Evolutionary conservation across 2,329 filamentous ascomycete genomes (phyloP).

Genomic region (Aspergillus clavatus): DNA sequence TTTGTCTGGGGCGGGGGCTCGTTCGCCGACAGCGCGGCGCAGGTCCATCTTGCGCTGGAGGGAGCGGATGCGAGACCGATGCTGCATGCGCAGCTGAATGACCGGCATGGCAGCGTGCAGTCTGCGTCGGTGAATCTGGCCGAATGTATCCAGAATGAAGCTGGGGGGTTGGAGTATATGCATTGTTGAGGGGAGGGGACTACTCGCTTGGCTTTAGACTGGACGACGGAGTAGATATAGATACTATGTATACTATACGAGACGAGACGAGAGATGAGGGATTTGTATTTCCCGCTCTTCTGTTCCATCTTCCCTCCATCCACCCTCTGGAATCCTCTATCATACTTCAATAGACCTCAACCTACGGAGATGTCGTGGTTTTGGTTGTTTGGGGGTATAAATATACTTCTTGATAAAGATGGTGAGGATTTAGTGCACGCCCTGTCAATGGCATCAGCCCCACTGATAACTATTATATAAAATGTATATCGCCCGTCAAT

Average conservation of each 20-base stretch:
- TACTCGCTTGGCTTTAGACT: not conserved
- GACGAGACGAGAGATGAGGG: too few species aligned
- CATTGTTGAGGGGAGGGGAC: not conserved
- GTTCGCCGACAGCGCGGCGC: slow-evolving; percentile 10
- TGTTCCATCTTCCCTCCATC: not conserved
- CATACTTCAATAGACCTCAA: too few species aligned
- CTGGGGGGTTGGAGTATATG: slow-evolving; percentile 5
- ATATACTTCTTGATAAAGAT: not conserved
- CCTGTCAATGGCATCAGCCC: not conserved
- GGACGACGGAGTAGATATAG: slow-evolving; percentile 7
- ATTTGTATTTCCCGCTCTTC: too few species aligned
- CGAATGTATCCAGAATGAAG: slow-evolving; percentile 6
- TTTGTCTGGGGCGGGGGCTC: slow-evolving; percentile 11
- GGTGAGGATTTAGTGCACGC: not conserved
- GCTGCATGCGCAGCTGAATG: slow-evolving; percentile 13
- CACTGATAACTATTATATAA: too few species aligned
- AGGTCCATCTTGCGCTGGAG: slow-evolving; percentile 10
- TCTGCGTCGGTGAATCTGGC: slow-evolving; percentile 9
- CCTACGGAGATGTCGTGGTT: too few species aligned
- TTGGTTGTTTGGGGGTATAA: not conserved
- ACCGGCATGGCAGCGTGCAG: slow-evolving; percentile 10
- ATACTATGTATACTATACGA: too few species aligned
- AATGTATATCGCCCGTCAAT: too few species aligned
- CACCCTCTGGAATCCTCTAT: not conserved
- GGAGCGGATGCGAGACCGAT: slow-evolving; percentile 3